Conservation (phyloP, 805 yeast species). For the Geotrichum ghanense region DNA sequence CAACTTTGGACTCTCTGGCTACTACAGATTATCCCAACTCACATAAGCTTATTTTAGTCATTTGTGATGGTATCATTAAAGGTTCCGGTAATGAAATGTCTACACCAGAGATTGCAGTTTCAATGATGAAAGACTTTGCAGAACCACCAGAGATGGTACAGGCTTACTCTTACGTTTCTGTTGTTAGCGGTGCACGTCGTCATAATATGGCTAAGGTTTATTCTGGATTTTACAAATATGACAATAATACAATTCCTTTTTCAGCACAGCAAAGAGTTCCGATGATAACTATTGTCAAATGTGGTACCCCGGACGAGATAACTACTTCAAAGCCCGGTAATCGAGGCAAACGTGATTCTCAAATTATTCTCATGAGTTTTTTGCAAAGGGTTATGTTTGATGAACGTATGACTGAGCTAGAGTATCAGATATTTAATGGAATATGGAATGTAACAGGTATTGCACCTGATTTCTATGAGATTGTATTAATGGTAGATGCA, state of each 20-base stretch:
- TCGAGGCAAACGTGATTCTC: conserved; percentile 94
- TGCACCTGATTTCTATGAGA: conserved; percentile 71
- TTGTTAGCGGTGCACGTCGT: conserved; percentile 86
- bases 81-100: conserved; percentile 84
- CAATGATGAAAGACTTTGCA: conserved; percentile 74
- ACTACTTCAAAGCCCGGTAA: conserved; percentile 74
- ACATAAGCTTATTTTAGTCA: conserved; percentile 72
- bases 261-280: conserved; percentile 81
- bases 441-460: conserved; percentile 74
- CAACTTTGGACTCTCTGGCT: conserved; percentile 86
- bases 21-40: conserved; percentile 94
- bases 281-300: conserved; percentile 60
- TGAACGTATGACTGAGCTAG: conserved; percentile 89
- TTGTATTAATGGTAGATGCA: conserved; percentile 87
- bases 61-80: conserved; percentile 90
- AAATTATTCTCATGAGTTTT: conserved; percentile 82
- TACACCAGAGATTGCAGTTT: conserved; percentile 83
- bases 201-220: conserved; percentile 97
- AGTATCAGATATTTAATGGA: conserved; percentile 59
- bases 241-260: conserved; percentile 58
- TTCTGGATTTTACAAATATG: conserved; percentile 86
- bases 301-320: conserved; percentile 82
- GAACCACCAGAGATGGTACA: conserved; percentile 63
- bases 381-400: conserved; percentile 79
- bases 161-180: conserved; percentile 86